These are phyloP conservation scores for Penicillium sp. DNA, from an alignment of 2,329 filamentous ascomycete genomes.

Conservation along the genomic window DNA sequence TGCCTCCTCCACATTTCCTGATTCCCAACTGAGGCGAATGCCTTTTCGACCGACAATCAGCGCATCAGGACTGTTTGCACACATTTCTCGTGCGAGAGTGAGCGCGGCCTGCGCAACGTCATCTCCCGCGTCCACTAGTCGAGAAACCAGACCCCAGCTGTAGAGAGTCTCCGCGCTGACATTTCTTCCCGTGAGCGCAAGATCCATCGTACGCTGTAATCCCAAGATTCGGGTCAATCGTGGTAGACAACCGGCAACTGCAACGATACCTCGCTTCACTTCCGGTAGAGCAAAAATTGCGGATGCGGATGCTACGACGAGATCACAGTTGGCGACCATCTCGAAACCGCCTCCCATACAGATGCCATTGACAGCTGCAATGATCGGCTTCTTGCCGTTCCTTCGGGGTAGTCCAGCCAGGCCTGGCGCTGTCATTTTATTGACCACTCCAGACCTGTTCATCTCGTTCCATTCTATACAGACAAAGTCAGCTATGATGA, in stretches of 20 bases:
- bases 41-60: slow-evolving; percentile 72
- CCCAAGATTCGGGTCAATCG: slow-evolving; percentile 69
- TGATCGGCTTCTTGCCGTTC: slow-evolving; percentile 71
- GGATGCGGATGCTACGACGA: slow-evolving; percentile 56
- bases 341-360: slow-evolving; percentile 78
- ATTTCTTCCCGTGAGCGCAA: slow-evolving; percentile 66
- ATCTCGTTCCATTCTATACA: slow-evolving; percentile 57
- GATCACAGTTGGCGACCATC: slow-evolving; percentile 73
- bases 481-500: neutral
- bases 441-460: slow-evolving; percentile 41
- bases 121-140: slow-evolving; percentile 54
- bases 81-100: slow-evolving; percentile 62
- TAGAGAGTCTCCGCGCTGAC: slow-evolving; percentile 64
- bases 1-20: slow-evolving; percentile 64
- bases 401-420: slow-evolving; percentile 70
- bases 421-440: slow-evolving; percentile 52
- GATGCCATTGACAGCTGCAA: slow-evolving; percentile 75
- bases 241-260: slow-evolving; percentile 71
- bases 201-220: slow-evolving; percentile 69
- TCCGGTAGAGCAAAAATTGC: slow-evolving; percentile 73
- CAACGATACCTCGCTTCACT: slow-evolving; percentile 70
- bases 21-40: slow-evolving; percentile 71
- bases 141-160: slow-evolving; percentile 72
- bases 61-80: slow-evolving; percentile 70
- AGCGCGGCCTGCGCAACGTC: slow-evolving; percentile 52